Evolutionary conservation across 2,329 filamentous ascomycete species (phyloP), one percentile per base, ranked within the genome.

Genomic region (Chrysoporthe puriensis): DNA sequence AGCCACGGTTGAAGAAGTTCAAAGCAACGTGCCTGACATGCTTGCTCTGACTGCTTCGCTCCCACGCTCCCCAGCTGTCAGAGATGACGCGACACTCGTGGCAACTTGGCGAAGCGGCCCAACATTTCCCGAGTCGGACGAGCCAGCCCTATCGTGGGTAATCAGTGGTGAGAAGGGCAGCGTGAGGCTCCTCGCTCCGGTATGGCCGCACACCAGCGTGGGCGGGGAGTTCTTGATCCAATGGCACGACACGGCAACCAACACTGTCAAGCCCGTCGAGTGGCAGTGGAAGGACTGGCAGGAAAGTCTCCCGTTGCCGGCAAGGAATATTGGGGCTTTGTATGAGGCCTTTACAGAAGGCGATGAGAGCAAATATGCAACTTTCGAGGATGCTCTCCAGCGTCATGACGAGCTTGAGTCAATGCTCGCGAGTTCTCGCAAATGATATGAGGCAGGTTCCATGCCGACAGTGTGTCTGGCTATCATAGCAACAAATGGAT

Each of bases 251-350:
- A 81, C 81, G 42, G 81, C 77, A 34, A 83, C 77, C 0, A 80
- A 82, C 40, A 71, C 79, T 21, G 77, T 85, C 0, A 79, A 83
- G 13, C 70, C 77, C 3, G 73, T 86, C 0, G 72, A 78, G 0
- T 82, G 81, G 77, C 74, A 77, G 7, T 86, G 82, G 78, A 74
- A 78, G n/a, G 80, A 81, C 3, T 84, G 81, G 76, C 83, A 83
- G 72, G 77, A 81, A 13, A 16, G 48, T 21, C 69, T 87, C n/a
- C 81, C 84, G 0, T 52, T 80, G 1, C 71, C 77, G 3, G 81
- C 80, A 1, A 78, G 84, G 64, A 84, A 82, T 70, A 83, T 90
- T 40, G 87, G 81, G 0, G 80, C 79, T n/a, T 71, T 88, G 0
- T 90, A 89, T 75, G 87, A 90, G 72, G 80, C 79, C 1, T 87